phyloP scores from a whole-genome alignment of 1,139 yeast species.

The Wickerhamomyces sp. region DNA sequence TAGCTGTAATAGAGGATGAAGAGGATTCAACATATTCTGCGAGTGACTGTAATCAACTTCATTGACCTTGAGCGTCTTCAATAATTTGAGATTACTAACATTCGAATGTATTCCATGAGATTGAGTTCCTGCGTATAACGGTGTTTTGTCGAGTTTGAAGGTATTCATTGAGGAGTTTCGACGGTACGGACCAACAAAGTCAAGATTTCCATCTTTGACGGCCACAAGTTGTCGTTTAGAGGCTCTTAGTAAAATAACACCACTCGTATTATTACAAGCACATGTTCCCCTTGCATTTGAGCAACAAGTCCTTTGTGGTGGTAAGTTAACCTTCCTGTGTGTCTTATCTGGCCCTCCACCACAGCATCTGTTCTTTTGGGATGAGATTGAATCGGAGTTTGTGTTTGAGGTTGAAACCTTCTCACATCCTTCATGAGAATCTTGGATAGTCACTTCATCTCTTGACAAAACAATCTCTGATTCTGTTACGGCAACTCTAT shows the following conservation, averaged over 20 bases:
- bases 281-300: background rate
- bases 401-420: background rate
- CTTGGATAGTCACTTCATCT: conserved; percentile 13
- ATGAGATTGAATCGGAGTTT: background rate
- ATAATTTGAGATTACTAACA: conserved; percentile 8
- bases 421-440: background rate
- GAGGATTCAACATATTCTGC: background rate
- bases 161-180: conserved; percentile 11
- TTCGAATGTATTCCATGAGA: background rate
- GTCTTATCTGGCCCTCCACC: background rate
- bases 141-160: conserved; percentile 10
- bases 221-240: conserved; percentile 47
- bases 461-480: conserved; percentile 14
- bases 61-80: conserved; percentile 18
- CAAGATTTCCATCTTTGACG: conserved; percentile 31
- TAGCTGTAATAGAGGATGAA: too few species aligned
- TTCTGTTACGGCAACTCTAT: conserved; percentile 42
- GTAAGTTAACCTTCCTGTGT: background rate
- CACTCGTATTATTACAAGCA: conserved; percentile 12
- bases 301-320: conserved; percentile 4
- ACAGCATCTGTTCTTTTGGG: background rate
- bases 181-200: conserved; percentile 22
- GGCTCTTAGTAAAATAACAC: conserved; percentile 38
- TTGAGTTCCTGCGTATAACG: conserved; percentile 4
- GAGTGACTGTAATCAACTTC: conserved; percentile 2